Evolutionary conservation across 2,329 filamentous ascomycete species (phyloP).

Genomic region (Fusarium euwallaceae): DNA sequence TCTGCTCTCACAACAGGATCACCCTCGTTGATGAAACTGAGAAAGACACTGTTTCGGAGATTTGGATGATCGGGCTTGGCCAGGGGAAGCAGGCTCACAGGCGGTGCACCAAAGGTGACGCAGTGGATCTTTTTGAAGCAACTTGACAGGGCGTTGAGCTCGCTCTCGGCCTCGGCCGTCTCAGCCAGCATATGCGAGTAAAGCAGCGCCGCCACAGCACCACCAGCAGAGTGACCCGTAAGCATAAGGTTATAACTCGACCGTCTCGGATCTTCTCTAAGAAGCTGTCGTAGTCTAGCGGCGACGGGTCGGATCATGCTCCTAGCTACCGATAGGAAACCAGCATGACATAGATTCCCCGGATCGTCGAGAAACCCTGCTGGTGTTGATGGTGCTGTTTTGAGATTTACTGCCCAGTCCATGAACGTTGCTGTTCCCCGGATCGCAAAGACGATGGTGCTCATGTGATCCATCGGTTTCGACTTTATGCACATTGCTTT

Average conservation of each 20-base stretch:
- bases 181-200: conserved; percentile 84
- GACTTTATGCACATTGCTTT: conserved; percentile 90
- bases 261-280: conserved; percentile 78
- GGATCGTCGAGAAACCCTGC: conserved; percentile 80
- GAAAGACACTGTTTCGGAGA: conserved; percentile 77
- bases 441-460: conserved; percentile 86
- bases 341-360: conserved; percentile 83
- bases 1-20: conserved; percentile 85
- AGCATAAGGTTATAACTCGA: conserved; percentile 79
- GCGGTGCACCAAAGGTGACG: conserved; percentile 87
- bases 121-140: conserved; percentile 87
- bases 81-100: conserved; percentile 79
- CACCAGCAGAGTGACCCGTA: conserved; percentile 88
- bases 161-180: conserved; percentile 68
- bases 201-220: conserved; percentile 83
- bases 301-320: conserved; percentile 83
- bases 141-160: conserved; percentile 76
- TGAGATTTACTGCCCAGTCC: conserved; percentile 89
- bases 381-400: conserved; percentile 75
- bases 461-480: conserved; percentile 80
- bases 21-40: conserved; percentile 87
- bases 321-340: conserved; percentile 81
- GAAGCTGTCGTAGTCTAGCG: conserved; percentile 74
- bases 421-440: conserved; percentile 83
- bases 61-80: conserved; percentile 65